Percentiles rank a stretch among this genome's conserved stretches.
Conservation (phyloP, 2,329 filamentous ascomycete species). For the Penicillium sp. region DNA sequence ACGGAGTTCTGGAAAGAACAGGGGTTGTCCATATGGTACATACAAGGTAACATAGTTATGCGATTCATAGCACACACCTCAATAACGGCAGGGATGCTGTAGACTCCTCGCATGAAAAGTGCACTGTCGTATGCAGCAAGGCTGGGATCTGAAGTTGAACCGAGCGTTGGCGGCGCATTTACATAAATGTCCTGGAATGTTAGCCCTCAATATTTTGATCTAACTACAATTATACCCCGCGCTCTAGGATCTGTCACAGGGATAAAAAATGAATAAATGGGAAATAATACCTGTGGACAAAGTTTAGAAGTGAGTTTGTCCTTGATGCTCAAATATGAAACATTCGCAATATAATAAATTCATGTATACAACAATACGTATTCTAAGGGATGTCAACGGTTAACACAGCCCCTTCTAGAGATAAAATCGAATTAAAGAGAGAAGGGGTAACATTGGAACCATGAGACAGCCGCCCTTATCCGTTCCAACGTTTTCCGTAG, state of each 20-base stretch:
- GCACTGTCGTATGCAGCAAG: conserved; percentile 15
- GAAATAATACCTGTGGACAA: not conserved
- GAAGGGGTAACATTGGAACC: conserved; percentile 20
- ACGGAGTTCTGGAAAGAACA: not conserved
- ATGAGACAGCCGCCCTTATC: conserved; percentile 11
- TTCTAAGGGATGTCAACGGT: not conserved
- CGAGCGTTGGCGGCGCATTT: conserved; percentile 15
- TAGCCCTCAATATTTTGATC: not conserved
- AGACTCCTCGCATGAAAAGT: conserved; percentile 22
- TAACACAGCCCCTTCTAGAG: not conserved
- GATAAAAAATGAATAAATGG: not conserved
- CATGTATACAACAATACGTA: not conserved
- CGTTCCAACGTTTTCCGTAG: not conserved
- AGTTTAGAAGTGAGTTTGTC: not conserved
- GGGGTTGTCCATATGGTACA: not conserved
- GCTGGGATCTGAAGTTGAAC: conserved; percentile 19
- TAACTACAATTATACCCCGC: conserved; percentile 5
- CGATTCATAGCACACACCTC: conserved; percentile 3
- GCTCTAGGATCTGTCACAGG: conserved; percentile 11
- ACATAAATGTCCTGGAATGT: conserved; percentile 10
- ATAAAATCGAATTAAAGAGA: conserved; percentile 7
- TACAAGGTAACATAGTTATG: not conserved
- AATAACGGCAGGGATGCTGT: conserved; percentile 20
- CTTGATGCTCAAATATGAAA: not conserved
- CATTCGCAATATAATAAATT: not conserved